These are phyloP conservation scores for Sphaerulina populicola DNA, from an alignment of 2,329 filamentous ascomycete species.

Conservation along the genomic window DNA sequence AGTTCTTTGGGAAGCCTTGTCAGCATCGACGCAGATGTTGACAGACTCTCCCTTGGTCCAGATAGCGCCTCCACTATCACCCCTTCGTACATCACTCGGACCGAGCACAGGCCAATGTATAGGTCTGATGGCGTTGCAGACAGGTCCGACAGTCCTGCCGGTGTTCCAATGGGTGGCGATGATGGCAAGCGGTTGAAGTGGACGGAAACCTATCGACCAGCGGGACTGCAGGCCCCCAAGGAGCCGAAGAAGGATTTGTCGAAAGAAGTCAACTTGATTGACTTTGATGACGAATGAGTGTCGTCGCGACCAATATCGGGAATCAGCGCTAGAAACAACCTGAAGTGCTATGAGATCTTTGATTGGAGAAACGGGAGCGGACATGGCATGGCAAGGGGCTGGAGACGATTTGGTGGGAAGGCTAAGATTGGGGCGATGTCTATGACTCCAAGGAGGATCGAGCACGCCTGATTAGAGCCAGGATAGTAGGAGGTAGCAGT, in stretches of 20 bases:
- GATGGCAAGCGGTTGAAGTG: slow-evolving; percentile 6
- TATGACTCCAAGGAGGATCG: slow-evolving; percentile 38
- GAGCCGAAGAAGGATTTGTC: slow-evolving; percentile 4
- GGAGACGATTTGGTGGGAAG: slow-evolving; percentile 53
- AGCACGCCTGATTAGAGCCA: slow-evolving; percentile 23
- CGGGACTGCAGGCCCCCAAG: background rate
- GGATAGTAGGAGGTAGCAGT: background rate
- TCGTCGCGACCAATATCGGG: no score
- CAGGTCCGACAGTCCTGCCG: background rate
- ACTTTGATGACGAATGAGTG: background rate
- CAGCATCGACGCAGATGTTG: background rate
- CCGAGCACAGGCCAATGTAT: background rate
- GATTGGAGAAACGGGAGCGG: slow-evolving; percentile 15
- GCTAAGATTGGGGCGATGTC: slow-evolving; percentile 56
- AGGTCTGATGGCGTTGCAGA: slow-evolving; percentile 6
- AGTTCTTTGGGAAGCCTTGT: background rate
- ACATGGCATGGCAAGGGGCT: slow-evolving; percentile 39
- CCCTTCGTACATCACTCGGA: background rate
- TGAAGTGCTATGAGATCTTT: background rate
- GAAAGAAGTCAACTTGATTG: slow-evolving; percentile 10
- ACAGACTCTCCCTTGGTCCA: background rate
- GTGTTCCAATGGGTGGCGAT: background rate
- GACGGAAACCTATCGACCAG: slow-evolving; percentile 1
- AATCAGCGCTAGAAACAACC: background rate
- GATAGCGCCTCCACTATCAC: slow-evolving; percentile 1